phyloP scores from a whole-genome alignment of 2,329 filamentous ascomycete genomes.

The Microcyclospora pomicola region DNA sequence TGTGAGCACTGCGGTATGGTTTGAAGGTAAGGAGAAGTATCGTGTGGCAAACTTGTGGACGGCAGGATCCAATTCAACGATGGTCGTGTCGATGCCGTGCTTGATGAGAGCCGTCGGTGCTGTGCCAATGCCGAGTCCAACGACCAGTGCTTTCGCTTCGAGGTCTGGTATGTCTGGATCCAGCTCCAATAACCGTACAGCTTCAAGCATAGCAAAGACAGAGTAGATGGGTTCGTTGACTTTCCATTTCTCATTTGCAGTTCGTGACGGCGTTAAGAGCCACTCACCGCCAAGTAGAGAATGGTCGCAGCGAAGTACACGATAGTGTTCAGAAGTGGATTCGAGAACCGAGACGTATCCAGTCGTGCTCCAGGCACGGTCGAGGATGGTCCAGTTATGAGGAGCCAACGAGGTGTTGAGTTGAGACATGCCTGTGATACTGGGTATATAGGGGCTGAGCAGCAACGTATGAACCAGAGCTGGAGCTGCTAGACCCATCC shows the following conservation, averaged over 20 bases:
- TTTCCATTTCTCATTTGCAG: slow-evolving; percentile 28
- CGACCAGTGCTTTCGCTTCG: slow-evolving; percentile 52
- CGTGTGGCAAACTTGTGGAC: slow-evolving; percentile 71
- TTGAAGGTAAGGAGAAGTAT: slow-evolving; percentile 66
- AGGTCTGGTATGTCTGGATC: slow-evolving; percentile 22
- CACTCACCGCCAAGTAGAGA: slow-evolving; percentile 89
- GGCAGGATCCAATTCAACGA: slow-evolving; percentile 85
- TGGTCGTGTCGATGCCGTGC: slow-evolving; percentile 82
- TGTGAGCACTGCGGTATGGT: slow-evolving; percentile 66
- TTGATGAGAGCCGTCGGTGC: slow-evolving; percentile 73
- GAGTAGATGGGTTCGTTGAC: slow-evolving; percentile 81
- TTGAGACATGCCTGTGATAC: slow-evolving; percentile 42
- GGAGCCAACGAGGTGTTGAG: slow-evolving; percentile 53
- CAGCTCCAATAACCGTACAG: slow-evolving; percentile 64
- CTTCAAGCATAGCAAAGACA: slow-evolving; percentile 92
- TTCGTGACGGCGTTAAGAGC: slow-evolving; percentile 41
- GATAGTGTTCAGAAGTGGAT: slow-evolving; percentile 54
- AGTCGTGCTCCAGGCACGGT: slow-evolving; percentile 71
- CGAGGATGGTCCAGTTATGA: slow-evolving; percentile 61
- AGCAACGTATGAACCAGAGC: slow-evolving; percentile 57
- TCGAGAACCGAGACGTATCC: slow-evolving; percentile 89
- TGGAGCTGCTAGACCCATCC: slow-evolving; percentile 54
- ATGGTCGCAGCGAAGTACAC: slow-evolving; percentile 84
- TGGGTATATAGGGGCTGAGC: slow-evolving; percentile 60
- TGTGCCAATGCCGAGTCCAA: slow-evolving; percentile 87